A percentile compares a stretch with the other conserved stretches of the same genome.
phyloP scores from a whole-genome alignment of 257 asterid species.

The Primulina tabacum region DNA sequence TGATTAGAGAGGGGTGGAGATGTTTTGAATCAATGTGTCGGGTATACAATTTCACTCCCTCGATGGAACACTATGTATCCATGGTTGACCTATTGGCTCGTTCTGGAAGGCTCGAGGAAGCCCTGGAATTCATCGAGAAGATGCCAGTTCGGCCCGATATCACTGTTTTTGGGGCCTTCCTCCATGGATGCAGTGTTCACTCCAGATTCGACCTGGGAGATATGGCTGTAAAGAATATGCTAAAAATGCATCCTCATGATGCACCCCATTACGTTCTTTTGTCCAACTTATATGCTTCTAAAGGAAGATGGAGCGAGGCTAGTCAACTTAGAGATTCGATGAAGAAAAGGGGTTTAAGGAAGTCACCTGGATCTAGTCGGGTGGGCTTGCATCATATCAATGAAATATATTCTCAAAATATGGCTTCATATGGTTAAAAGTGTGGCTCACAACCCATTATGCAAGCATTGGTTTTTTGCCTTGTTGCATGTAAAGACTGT shows the following conservation, averaged over 20 bases:
- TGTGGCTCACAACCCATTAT: not conserved
- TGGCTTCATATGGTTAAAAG: conserved; percentile 18
- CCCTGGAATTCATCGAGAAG: conserved; percentile 43
- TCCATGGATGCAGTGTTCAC: conserved; percentile 47
- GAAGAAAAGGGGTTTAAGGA: conserved; percentile 42
- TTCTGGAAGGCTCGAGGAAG: conserved; percentile 52
- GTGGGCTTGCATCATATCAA: conserved; percentile 14
- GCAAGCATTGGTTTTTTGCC: conserved; percentile 4
- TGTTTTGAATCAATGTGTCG: conserved; percentile 44
- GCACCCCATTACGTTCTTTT: conserved; percentile 49
- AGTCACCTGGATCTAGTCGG: conserved; percentile 43
- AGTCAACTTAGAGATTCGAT: conserved; percentile 38
- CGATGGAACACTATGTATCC: conserved; percentile 52
- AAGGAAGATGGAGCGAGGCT: conserved; percentile 48
- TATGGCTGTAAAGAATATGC: conserved; percentile 46
- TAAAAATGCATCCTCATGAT: conserved; percentile 40
- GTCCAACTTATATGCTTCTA: conserved; percentile 45
- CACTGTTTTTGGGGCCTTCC: conserved; percentile 44
- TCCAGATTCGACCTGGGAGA: conserved; percentile 56
- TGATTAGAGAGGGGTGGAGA: conserved; percentile 52
- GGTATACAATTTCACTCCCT: conserved; percentile 33
- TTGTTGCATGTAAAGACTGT: no score
- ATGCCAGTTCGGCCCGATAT: conserved; percentile 50
- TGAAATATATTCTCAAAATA: conserved; percentile 15
- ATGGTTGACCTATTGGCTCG: conserved; percentile 61